phyloP scores from a whole-genome alignment of 176 grass and related monocot species.

The Zizania latifolia region DNA sequence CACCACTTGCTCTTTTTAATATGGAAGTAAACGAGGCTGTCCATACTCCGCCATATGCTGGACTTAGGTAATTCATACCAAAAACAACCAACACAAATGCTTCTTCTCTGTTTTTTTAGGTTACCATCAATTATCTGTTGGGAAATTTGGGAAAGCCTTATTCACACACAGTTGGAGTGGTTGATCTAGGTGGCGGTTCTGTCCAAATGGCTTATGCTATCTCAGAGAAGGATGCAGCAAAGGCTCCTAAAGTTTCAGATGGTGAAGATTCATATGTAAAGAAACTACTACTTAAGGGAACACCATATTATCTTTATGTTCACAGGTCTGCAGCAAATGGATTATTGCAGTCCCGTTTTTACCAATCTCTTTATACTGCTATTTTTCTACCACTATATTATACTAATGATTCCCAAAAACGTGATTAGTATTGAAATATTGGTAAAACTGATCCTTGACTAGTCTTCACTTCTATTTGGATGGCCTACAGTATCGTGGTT shows the following conservation, averaged over 20 bases:
- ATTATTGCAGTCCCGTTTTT: not conserved
- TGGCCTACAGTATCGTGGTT: not conserved
- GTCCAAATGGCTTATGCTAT: conserved; percentile 99
- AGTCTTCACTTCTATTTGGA: conserved; percentile 3
- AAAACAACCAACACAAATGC: conserved; percentile 8
- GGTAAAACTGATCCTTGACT: not conserved
- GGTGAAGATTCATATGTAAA: conserved; percentile 90
- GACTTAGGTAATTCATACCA: conserved; percentile 8
- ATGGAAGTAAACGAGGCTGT: conserved; percentile 20
- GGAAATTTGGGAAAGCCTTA: conserved; percentile 81
- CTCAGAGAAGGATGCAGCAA: conserved; percentile 81
- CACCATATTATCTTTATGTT: conserved; percentile 87
- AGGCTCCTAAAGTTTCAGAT: conserved; percentile 63
- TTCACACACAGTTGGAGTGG: conserved; percentile 85
- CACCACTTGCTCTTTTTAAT: not conserved
- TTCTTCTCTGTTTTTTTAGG: conserved; percentile 44
- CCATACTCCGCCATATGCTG: not conserved
- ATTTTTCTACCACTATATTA: conserved; percentile 22
- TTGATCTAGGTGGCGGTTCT: conserved; percentile 96
- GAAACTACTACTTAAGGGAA: conserved; percentile 81
- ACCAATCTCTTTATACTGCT: not conserved
- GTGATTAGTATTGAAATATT: conserved; percentile 11
- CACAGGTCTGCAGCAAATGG: conserved; percentile 66
- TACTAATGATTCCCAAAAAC: conserved; percentile 9
- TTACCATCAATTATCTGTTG: conserved; percentile 84